These are phyloP conservation scores for Chaetomium cochliodes DNA, from an alignment of 495 filamentous ascomycete species.

Conservation along the genomic window DNA sequence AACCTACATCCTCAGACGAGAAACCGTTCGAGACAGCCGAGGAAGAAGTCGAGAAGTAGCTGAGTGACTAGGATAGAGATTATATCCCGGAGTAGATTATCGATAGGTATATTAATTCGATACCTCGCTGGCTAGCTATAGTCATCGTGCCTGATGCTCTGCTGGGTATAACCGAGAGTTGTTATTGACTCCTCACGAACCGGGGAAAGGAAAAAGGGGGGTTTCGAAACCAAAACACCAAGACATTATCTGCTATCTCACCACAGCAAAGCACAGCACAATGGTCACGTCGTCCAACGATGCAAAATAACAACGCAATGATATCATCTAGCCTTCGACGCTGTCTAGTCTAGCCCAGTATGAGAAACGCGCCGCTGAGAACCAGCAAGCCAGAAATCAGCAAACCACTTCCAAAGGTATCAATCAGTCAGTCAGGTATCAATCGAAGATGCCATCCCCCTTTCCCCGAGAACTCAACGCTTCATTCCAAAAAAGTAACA, in stretches of 20 bases:
- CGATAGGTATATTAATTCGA: too few species aligned
- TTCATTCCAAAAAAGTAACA: neutral
- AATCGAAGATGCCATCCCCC: neutral
- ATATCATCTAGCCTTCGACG: neutral
- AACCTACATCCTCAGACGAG: too few species aligned
- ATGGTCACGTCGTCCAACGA: neutral
- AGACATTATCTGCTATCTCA: neutral
- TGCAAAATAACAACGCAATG: neutral
- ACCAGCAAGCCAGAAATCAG: neutral
- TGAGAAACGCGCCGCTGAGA: constrained; percentile 6
- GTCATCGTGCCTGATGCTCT: too few species aligned
- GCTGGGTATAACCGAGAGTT: too few species aligned
- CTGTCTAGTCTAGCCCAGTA: constrained; percentile 4
- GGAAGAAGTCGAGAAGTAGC: too few species aligned
- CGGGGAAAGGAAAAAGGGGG: too few species aligned
- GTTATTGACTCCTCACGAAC: too few species aligned
- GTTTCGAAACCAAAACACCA: neutral
- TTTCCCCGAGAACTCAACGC: neutral
- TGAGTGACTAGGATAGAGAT: too few species aligned
- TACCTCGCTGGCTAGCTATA: too few species aligned
- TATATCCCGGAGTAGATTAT: too few species aligned
- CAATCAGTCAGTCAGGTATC: neutral
- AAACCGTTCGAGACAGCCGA: too few species aligned
- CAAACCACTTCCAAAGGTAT: neutral
- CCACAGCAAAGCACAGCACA: neutral